phyloP scores from a whole-genome alignment of 2,329 filamentous ascomycete species.

The Bipolaris zeicola region DNA sequence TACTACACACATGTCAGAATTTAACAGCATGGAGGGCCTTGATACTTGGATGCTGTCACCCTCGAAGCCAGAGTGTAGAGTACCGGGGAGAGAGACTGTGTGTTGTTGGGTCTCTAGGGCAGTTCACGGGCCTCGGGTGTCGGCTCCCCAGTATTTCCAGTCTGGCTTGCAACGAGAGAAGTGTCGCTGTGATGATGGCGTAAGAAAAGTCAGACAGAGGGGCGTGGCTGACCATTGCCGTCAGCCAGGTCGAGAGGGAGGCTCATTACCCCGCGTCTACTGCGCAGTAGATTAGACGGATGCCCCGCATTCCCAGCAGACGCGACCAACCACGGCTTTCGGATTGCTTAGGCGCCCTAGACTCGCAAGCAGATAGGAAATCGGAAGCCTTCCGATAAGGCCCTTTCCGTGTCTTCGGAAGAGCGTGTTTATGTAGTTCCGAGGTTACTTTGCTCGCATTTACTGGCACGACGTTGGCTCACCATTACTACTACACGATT shows the following conservation, averaged over 20 bases:
- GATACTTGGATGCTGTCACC: neutral
- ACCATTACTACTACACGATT: neutral
- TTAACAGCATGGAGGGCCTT: neutral
- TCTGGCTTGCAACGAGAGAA: neutral
- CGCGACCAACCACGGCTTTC: conserved; percentile 4
- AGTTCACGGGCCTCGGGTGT: neutral
- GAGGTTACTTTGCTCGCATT: conserved; percentile 1
- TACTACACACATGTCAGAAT: neutral
- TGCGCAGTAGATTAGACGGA: too few relatives aligned
- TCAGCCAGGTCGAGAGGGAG: neutral
- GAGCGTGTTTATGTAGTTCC: neutral
- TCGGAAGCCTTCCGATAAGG: neutral
- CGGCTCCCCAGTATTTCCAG: neutral
- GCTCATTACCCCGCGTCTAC: conserved; percentile 1
- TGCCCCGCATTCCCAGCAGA: neutral
- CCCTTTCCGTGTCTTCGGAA: neutral
- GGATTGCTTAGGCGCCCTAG: neutral
- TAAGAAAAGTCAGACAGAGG: neutral
- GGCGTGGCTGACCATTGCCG: neutral
- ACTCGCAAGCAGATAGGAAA: neutral
- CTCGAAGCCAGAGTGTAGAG: too few relatives aligned
- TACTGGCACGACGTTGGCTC: neutral
- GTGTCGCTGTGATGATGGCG: neutral
- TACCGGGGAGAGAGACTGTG: neutral
- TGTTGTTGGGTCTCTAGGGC: neutral